Conservation (phyloP, 2,329 filamentous ascomycete species). For the Plenodomus lindquistii region DNA sequence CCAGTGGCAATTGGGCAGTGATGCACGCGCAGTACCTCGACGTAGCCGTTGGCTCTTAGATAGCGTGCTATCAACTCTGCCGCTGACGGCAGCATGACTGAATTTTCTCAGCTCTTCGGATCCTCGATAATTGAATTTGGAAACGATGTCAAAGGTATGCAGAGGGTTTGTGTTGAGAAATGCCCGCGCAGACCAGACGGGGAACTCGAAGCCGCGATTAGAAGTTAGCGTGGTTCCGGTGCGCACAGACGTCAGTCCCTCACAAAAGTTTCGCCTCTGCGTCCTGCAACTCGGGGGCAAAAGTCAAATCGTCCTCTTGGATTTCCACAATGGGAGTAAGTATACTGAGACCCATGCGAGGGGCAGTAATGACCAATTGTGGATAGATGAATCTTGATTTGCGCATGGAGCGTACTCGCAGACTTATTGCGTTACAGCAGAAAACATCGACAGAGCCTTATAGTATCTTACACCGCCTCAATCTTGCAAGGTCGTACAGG, state of each 20-base stretch:
- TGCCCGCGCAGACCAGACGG: too few species aligned
- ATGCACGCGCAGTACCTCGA: constrained; percentile 39
- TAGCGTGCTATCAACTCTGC: constrained; percentile 49
- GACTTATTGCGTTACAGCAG: constrained; percentile 31
- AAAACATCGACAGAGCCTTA: constrained; percentile 37
- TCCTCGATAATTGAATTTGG: neutral
- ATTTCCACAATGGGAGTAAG: constrained; percentile 14
- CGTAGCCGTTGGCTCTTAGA: constrained; percentile 46
- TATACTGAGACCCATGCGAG: neutral
- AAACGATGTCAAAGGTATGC: neutral
- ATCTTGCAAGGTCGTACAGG: constrained; percentile 72
- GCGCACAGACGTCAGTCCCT: too few species aligned
- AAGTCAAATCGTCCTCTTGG: too few species aligned
- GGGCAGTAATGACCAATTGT: neutral
- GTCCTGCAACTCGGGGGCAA: too few species aligned
- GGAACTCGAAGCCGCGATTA: too few species aligned
- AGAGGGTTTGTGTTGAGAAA: too few species aligned
- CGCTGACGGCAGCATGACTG: constrained; percentile 42
- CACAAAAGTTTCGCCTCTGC: neutral
- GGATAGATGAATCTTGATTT: constrained; percentile 2
- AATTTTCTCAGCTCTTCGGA: neutral
- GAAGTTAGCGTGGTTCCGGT: neutral
- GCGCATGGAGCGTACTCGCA: constrained; percentile 16
- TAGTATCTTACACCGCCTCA: constrained; percentile 50
- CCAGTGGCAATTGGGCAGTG: neutral